phyloP scores from a whole-genome alignment of 169 alveolate genomes.

The Eimeria zaria region DNA sequence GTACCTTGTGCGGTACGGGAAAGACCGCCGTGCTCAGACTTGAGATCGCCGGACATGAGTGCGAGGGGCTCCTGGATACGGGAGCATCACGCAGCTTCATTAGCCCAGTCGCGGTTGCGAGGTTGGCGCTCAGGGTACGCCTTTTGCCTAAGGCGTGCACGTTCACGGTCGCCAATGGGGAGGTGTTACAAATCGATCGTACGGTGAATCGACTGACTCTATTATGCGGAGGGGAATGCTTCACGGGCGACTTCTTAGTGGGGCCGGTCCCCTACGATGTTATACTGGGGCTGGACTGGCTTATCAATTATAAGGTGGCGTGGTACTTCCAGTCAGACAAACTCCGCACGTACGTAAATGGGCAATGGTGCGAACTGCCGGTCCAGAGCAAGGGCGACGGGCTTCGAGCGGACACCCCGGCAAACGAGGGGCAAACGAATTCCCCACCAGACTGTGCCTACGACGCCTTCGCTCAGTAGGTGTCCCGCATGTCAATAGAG shows the following conservation, averaged over 20 bases:
- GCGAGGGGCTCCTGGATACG: conserved; percentile 4
- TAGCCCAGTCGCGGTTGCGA: background rate
- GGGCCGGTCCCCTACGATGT: conserved; percentile 9
- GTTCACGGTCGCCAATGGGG: conserved; percentile 3
- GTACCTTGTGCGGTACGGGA: background rate
- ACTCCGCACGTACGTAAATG: background rate
- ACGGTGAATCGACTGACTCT: background rate
- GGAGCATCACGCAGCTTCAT: background rate
- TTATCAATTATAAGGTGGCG: background rate
- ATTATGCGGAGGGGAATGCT: background rate
- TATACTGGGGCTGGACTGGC: background rate
- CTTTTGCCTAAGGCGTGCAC: background rate
- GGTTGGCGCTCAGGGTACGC: background rate
- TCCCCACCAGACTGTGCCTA: background rate
- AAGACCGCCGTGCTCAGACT: background rate
- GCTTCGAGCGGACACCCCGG: background rate
- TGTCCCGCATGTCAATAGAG: background rate
- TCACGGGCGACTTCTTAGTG: conserved; percentile 4
- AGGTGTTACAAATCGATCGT: background rate
- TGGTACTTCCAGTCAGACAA: conserved; percentile 5
- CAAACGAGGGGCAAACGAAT: background rate
- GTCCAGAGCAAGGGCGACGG: background rate
- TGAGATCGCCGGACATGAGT: background rate
- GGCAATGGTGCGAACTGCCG: background rate
- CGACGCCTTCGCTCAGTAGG: background rate